Evolutionary conservation across 768 basidiomycete genomes (phyloP).

Genomic region (Suillus discolor): DNA sequence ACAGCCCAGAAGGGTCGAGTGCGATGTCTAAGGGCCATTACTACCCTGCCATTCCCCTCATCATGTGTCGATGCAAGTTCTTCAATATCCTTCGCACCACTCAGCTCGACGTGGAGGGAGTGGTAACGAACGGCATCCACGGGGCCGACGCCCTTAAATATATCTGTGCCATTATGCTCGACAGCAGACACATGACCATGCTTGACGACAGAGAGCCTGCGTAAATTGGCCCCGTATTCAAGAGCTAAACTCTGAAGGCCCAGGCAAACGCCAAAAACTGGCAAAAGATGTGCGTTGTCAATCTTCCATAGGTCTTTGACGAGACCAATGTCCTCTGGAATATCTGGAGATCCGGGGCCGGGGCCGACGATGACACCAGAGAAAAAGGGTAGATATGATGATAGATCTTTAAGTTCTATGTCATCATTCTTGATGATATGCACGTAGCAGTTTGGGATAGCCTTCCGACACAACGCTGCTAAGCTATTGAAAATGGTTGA

Average conservation of each 20-base stretch:
- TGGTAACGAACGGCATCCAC: constrained; percentile 78
- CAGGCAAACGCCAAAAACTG: constrained; percentile 83
- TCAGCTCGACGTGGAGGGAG: constrained; percentile 67
- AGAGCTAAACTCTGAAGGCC: constrained; percentile 77
- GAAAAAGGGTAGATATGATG: constrained; percentile 59
- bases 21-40: constrained; percentile 75
- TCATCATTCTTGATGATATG: constrained; percentile 78
- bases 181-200: constrained; percentile 76
- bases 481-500: constrained; percentile 46
- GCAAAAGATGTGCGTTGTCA: constrained; percentile 50
- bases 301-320: constrained; percentile 74
- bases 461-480: constrained; percentile 65
- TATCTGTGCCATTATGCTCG: constrained; percentile 54
- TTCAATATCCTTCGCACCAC: constrained; percentile 51
- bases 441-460: constrained; percentile 62
- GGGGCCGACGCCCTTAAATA: constrained; percentile 60
- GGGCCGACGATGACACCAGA: constrained; percentile 75
- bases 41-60: constrained; percentile 63
- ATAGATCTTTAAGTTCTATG: constrained; percentile 49
- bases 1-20: constrained; percentile 81
- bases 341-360: constrained; percentile 77
- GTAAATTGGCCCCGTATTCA: constrained; percentile 63
- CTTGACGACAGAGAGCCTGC: constrained; percentile 67
- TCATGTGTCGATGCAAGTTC: constrained; percentile 69
- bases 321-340: constrained; percentile 63